Evolutionary conservation across 148 eudicot species (phyloP), one percentile per base, ranked within the genome.

Genomic region (Rhododendron ferrugineum): DNA sequence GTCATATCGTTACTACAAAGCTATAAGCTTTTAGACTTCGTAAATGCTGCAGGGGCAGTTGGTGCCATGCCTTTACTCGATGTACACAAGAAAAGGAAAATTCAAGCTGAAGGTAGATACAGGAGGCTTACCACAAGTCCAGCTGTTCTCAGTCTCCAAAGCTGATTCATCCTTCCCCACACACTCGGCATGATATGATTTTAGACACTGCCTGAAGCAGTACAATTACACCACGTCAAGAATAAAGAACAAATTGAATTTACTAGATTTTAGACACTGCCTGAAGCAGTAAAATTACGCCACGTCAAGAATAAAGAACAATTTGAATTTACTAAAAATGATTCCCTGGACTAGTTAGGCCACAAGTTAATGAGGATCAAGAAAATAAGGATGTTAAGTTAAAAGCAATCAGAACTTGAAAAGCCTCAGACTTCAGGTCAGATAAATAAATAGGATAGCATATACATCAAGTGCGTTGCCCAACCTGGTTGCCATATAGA

Each of bases 151-250:
- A 15, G 89, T 83, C 50, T 89, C 89, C 56, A 86, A 86, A 84
- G 78, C 62, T 47, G 91, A 84, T 64, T 87, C 90, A 77, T 92
- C 93, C 85, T 90, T 86, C 36, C 87, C 90, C 50, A 90, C 92
- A 79, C 99, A 96, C 1, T 81, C 83, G 52, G 88, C 85, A 83
- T 96, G 99, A 89, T 93, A 96, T 80, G 98, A 80, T 88, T 96
- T 96, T 30, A 87, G 56, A 86, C 99, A 96, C 23, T 83, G 85
- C 91, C 93, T 91, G 92, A 23, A 88, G 30, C 44, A 86, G 54
- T 15, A 47, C 4, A 56, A 34, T 47, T 37, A 37, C 54, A 4
- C n/a, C 85, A 62, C 26, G 23, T 75, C 47, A 50, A 22, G 78
- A 34, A 46, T 80, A 40, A 28, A 47, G 32, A 42, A 23, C 30